These are phyloP conservation scores for Globisporangium rhizosaccharum DNA, from an alignment of 352 stramenopile genomes.

Conservation along the genomic window DNA sequence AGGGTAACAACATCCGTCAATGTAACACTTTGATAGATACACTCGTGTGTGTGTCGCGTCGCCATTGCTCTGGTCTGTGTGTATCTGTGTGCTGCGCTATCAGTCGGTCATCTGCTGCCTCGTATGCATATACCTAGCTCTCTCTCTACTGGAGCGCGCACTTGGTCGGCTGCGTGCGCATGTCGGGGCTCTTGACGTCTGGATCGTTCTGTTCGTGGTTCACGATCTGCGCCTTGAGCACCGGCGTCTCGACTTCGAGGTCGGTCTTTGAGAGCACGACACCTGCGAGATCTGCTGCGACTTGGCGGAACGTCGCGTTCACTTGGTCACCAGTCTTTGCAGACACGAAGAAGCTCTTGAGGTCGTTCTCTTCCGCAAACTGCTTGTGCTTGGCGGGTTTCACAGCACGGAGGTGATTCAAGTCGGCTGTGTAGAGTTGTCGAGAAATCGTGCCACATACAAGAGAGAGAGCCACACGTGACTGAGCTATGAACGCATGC, in stretches of 20 bases:
- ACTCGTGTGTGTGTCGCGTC: slow-evolving; percentile 13
- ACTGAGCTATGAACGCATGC: background rate
- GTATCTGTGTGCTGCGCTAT: background rate
- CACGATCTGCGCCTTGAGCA: slow-evolving; percentile 90
- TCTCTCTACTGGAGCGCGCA: slow-evolving; percentile 47
- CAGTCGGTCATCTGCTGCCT: background rate
- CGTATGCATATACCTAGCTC: too few relatives aligned
- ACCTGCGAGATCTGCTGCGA: slow-evolving; percentile 79
- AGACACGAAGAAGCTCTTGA: slow-evolving; percentile 90
- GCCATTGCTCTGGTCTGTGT: background rate
- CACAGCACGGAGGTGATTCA: slow-evolving; percentile 89
- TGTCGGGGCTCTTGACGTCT: slow-evolving; percentile 78
- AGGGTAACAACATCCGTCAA: slow-evolving; percentile 62
- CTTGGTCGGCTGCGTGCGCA: slow-evolving; percentile 37
- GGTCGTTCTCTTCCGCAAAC: slow-evolving; percentile 92
- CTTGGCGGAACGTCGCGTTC: slow-evolving; percentile 80
- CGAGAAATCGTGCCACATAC: slow-evolving; percentile 8
- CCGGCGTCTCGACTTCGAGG: slow-evolving; percentile 72
- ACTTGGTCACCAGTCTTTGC: slow-evolving; percentile 93
- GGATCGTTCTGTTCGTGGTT: slow-evolving; percentile 91
- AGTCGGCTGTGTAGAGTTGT: slow-evolving; percentile 45
- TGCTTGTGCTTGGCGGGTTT: slow-evolving; percentile 87
- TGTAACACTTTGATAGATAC: slow-evolving; percentile 68
- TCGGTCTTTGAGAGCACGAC: slow-evolving; percentile 83
- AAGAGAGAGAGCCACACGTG: background rate